Evolutionary conservation across 495 filamentous ascomycete species (phyloP).

Genomic region (Articulospora tetracladia): DNA sequence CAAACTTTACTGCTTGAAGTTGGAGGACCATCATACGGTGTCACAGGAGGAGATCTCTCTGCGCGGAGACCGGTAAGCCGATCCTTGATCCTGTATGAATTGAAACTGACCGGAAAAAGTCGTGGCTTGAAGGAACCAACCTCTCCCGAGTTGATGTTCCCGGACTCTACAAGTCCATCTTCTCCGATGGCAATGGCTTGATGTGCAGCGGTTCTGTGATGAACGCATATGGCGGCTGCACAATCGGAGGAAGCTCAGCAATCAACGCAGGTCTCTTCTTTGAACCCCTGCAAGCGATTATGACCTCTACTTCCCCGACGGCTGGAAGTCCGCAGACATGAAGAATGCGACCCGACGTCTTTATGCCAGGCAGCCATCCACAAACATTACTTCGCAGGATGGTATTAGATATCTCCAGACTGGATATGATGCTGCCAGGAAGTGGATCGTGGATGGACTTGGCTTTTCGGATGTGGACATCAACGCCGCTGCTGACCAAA

Average conservation of each 20-base stretch:
- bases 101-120: constrained; percentile 30
- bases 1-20: constrained; percentile 30
- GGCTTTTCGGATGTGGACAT: constrained; percentile 49
- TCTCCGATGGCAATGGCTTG: constrained; percentile 29
- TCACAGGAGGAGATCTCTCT: constrained; percentile 26
- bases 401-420: constrained; percentile 51
- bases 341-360: constrained; percentile 42
- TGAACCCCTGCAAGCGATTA: constrained; percentile 53
- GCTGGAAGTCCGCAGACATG: constrained; percentile 56
- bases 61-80: constrained; percentile 4
- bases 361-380: constrained; percentile 49
- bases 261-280: constrained; percentile 42
- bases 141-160: constrained; percentile 57
- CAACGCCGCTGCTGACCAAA: constrained; percentile 46
- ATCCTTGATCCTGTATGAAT: not conserved
- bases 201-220: constrained; percentile 33
- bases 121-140: constrained; percentile 50
- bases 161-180: constrained; percentile 51
- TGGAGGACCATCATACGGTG: constrained; percentile 30
- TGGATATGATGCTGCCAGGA: constrained; percentile 47
- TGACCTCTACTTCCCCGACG: constrained; percentile 53
- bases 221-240: constrained; percentile 52
- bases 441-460: constrained; percentile 41
- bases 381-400: constrained; percentile 49
- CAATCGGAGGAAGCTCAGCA: constrained; percentile 50